A percentile compares a stretch with the other conserved stretches of the same genome.
Evolutionary conservation across 768 basidiomycete species (phyloP).

Genomic region (Boletus sp.): DNA sequence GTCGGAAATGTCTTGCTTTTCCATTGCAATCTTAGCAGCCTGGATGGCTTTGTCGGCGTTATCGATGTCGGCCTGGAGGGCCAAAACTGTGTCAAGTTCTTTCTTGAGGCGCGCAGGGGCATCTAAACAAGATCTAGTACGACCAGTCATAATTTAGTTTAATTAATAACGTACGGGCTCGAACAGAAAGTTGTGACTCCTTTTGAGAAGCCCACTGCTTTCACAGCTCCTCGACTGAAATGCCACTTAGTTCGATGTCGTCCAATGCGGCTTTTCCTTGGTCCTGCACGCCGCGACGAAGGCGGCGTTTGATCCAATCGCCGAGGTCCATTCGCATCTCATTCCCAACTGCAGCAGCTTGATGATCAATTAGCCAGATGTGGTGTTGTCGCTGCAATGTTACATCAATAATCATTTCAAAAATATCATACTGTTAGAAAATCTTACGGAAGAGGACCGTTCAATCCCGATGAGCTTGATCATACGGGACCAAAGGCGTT

Average conservation of each 20-base stretch:
- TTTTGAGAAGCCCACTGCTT: constrained; percentile 34
- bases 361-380: constrained; percentile 34
- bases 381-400: constrained; percentile 5
- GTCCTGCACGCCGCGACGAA: constrained; percentile 12
- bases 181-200: no score
- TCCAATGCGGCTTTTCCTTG: constrained; percentile 15
- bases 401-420: neutral
- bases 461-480: constrained; percentile 4
- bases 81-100: no score
- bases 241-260: constrained; percentile 16
- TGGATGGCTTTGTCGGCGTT: no score
- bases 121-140: no score
- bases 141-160: no score
- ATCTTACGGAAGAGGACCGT: neutral
- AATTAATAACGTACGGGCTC: no score
- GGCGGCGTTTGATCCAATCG: constrained; percentile 30
- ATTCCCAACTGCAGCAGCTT: constrained; percentile 29
- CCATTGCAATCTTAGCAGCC: no score
- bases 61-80: no score
- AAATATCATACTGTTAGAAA: neutral
- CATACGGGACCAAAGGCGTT: constrained; percentile 7
- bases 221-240: constrained; percentile 19
- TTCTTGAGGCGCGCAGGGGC: no score
- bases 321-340: constrained; percentile 33
- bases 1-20: no score